Conservation (phyloP, 2,329 filamentous ascomycete species). For the Fusarium secorum region DNA sequence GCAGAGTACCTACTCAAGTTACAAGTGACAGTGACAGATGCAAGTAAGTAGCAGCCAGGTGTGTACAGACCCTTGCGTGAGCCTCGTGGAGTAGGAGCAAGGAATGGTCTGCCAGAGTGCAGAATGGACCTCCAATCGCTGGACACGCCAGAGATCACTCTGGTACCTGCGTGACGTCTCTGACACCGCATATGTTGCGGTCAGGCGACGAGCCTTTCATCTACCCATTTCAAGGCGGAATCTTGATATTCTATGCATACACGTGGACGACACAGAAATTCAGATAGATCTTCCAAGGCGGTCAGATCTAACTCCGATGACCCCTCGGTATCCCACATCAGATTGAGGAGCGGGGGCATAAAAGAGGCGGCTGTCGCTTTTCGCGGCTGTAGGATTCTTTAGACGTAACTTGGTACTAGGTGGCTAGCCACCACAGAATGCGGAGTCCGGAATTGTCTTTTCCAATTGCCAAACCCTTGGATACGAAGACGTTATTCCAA, state of each 20-base stretch:
- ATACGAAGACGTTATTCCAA: neutral
- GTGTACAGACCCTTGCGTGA: conserved; percentile 40
- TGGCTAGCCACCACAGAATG: neutral
- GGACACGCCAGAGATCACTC: conserved; percentile 3
- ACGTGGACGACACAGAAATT: conserved; percentile 8
- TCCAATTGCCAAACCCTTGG: neutral
- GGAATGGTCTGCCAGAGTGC: conserved; percentile 22
- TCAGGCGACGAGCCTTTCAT: conserved; percentile 7
- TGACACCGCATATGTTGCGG: conserved; percentile 32
- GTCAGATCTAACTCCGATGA: conserved; percentile 22
- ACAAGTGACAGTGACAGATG: conserved; percentile 31
- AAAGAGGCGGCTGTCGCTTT: conserved; percentile 33
- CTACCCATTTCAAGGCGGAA: neutral
- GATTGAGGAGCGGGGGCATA: neutral
- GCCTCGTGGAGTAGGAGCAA: conserved; percentile 36
- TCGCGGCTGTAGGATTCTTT: conserved; percentile 32
- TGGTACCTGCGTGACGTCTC: conserved; percentile 42
- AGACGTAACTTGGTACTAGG: neutral
- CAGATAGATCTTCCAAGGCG: conserved; percentile 2
- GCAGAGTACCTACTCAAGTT: conserved; percentile 3
- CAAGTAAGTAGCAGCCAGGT: conserved; percentile 29
- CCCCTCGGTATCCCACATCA: conserved; percentile 16
- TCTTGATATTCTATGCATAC: neutral
- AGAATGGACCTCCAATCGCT: conserved; percentile 17
- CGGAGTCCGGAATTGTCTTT: conserved; percentile 9